phyloP scores from a whole-genome alignment of 352 stramenopile species.

The Elongisporangium prolatum region DNA sequence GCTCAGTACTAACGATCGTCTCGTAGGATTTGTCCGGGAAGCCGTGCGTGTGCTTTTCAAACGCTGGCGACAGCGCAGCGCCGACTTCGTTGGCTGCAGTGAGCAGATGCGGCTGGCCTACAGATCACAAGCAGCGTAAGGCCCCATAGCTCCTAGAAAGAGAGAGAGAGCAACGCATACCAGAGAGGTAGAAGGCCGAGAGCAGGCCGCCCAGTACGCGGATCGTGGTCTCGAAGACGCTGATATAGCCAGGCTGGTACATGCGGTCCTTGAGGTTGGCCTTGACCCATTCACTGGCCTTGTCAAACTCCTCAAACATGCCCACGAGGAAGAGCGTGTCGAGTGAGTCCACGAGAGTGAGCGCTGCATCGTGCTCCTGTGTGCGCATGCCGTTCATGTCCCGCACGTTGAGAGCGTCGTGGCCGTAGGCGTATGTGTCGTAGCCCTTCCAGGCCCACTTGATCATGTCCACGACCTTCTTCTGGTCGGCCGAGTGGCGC shows the following conservation, averaged over 20 bases:
- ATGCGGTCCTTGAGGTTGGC: constrained; percentile 65
- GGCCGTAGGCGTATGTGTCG: constrained; percentile 58
- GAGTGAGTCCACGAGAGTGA: constrained; percentile 75
- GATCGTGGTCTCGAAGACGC: constrained; percentile 82
- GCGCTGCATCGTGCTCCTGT: constrained; percentile 64
- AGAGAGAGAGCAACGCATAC: constrained; percentile 8
- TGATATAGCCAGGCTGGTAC: constrained; percentile 56
- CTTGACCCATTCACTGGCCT: constrained; percentile 57
- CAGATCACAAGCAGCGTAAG: not conserved
- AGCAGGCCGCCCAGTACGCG: constrained; percentile 67
- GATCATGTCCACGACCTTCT: constrained; percentile 57
- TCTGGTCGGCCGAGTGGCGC: constrained; percentile 49
- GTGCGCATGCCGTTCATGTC: constrained; percentile 50
- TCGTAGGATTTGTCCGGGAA: constrained; percentile 67
- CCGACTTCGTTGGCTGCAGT: constrained; percentile 58
- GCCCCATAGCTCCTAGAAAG: not conserved
- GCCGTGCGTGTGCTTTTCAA: constrained; percentile 41
- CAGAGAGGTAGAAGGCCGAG: constrained; percentile 61
- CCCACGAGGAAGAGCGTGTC: constrained; percentile 74
- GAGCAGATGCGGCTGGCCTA: constrained; percentile 53
- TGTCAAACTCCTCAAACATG: constrained; percentile 77
- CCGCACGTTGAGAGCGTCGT: constrained; percentile 67
- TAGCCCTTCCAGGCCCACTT: constrained; percentile 81
- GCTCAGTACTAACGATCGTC: constrained; percentile 30
- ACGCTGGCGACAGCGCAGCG: constrained; percentile 53